phyloP scores from a whole-genome alignment of 164 flowering plant species.

The Platanus orientalis region DNA sequence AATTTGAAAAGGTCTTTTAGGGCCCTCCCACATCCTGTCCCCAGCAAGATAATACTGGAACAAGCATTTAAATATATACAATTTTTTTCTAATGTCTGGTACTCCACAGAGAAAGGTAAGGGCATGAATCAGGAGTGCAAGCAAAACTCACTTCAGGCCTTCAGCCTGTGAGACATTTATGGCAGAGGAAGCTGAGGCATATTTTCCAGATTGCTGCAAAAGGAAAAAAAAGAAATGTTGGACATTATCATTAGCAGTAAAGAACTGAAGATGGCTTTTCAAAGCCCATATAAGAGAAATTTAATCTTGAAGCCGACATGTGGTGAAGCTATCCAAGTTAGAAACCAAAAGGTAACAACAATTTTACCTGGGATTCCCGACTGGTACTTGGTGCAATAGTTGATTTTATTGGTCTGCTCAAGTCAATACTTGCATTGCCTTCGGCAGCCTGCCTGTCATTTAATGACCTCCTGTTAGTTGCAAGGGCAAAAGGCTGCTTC shows the following conservation, averaged over 20 bases:
- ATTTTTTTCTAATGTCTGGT: too few species aligned
- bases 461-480: slow-evolving; percentile 30
- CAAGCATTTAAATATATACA: neutral
- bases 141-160: slow-evolving; percentile 46
- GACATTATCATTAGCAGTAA: too few species aligned
- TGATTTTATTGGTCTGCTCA: slow-evolving; percentile 18
- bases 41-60: neutral
- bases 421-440: slow-evolving; percentile 16
- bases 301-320: neutral
- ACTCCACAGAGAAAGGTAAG: neutral
- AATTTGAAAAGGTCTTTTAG: neutral
- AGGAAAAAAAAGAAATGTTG: slow-evolving; percentile 13
- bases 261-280: neutral
- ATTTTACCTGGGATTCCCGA: slow-evolving; percentile 18
- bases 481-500: slow-evolving; percentile 20
- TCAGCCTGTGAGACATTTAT: slow-evolving; percentile 25
- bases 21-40: neutral
- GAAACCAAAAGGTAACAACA: neutral
- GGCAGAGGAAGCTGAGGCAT: slow-evolving; percentile 28
- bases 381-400: too few species aligned
- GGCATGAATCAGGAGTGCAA: neutral
- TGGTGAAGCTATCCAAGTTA: neutral
- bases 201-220: slow-evolving; percentile 39
- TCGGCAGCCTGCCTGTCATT: slow-evolving; percentile 31
- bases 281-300: neutral